phyloP scores from a whole-genome alignment of 768 basidiomycete genomes.

The Calocybe gangraenosa region DNA sequence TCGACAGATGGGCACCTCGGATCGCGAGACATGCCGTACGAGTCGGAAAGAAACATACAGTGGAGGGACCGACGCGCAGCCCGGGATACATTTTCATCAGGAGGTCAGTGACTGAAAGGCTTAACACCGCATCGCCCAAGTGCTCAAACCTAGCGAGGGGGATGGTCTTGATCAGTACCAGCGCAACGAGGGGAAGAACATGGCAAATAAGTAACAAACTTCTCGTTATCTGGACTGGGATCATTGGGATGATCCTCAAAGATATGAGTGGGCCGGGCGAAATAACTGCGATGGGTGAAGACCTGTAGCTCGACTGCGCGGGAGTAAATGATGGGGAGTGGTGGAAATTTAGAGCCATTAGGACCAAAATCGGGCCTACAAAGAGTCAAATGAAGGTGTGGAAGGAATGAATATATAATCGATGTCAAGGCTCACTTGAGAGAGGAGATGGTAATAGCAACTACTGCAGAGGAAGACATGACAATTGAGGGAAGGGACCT shows the following conservation, averaged over 20 bases:
- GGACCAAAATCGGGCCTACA: slow-evolving; percentile 40
- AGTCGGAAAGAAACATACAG: slow-evolving; percentile 36
- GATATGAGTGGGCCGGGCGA: slow-evolving; percentile 64
- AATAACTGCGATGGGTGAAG: slow-evolving; percentile 74
- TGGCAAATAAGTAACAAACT: slow-evolving; percentile 37
- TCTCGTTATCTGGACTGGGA: slow-evolving; percentile 79
- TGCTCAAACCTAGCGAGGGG: slow-evolving; percentile 56
- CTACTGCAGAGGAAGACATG: not conserved
- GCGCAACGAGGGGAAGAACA: not conserved
- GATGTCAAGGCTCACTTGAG: slow-evolving; percentile 12
- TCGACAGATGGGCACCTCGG: slow-evolving; percentile 5
- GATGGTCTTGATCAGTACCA: not conserved
- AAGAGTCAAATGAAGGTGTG: no score
- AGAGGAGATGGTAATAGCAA: not conserved
- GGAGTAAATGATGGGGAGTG: slow-evolving; percentile 53
- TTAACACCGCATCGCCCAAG: slow-evolving; percentile 71
- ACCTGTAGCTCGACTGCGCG: slow-evolving; percentile 46
- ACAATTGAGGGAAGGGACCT: slow-evolving; percentile 14
- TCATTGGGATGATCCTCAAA: slow-evolving; percentile 75
- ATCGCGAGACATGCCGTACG: slow-evolving; percentile 12
- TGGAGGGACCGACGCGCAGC: slow-evolving; percentile 73
- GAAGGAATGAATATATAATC: not conserved
- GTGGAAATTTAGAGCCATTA: slow-evolving; percentile 43
- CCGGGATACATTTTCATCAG: slow-evolving; percentile 62
- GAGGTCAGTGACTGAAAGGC: slow-evolving; percentile 60